Percentiles rank a stretch among this genome's conserved stretches.
phyloP scores from a whole-genome alignment of 179 eudicot species.

The Spergularia azorica region DNA sequence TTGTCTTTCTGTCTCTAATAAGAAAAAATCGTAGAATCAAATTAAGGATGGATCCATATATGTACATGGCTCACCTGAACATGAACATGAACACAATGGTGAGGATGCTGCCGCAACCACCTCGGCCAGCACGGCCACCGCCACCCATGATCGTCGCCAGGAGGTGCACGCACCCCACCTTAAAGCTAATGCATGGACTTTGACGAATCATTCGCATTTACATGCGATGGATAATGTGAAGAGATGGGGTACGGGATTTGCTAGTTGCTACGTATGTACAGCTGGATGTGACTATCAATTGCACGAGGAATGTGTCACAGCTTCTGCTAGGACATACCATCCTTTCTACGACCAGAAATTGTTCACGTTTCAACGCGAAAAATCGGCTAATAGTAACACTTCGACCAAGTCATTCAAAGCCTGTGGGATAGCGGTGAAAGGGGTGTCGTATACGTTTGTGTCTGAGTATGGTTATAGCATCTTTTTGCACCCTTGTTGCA shows the following conservation, averaged over 20 bases:
- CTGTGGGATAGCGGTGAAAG: slow-evolving; percentile 6
- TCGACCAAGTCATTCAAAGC: neutral
- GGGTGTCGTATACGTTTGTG: neutral
- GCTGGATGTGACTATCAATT: neutral
- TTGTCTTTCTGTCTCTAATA: too few species aligned
- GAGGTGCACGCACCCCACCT: neutral
- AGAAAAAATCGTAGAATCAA: too few species aligned
- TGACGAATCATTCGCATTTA: neutral
- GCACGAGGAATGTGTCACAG: neutral
- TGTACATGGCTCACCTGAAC: too few species aligned
- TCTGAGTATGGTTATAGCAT: neutral
- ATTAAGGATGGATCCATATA: too few species aligned
- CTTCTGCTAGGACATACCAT: neutral
- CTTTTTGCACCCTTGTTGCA: slow-evolving; percentile 19
- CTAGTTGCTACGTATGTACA: neutral
- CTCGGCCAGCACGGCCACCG: too few species aligned
- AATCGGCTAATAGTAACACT: too few species aligned
- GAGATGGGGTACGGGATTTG: slow-evolving; percentile 8
- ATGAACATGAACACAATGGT: too few species aligned
- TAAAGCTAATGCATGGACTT: neutral
- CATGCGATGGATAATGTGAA: neutral
- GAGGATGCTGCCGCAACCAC: too few species aligned
- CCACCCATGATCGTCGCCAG: too few species aligned
- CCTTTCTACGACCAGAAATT: neutral
- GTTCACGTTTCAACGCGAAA: neutral